Evolutionary conservation across 345 rosid genomes (phyloP), one percentile per base, ranked within the genome.

Genomic region (Jatropha curcas): DNA sequence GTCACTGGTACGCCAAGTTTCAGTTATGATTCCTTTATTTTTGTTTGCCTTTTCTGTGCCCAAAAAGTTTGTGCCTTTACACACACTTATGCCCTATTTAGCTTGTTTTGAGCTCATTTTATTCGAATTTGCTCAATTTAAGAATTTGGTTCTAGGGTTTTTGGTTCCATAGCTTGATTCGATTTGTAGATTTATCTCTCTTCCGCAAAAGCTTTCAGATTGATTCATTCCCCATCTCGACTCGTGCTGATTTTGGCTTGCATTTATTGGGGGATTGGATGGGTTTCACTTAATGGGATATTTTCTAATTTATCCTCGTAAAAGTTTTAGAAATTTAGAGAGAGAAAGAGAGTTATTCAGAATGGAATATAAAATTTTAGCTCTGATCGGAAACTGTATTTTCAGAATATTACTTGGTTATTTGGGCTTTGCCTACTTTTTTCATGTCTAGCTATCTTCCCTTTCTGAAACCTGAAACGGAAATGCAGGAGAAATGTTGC

Each of bases 1-100:
- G 39, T 55, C 59, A 55, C 79, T 70, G 79, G 79, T 76, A 70
- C 71, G 74, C 70, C 68, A 41, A 51, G 53, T 70, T 24, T 62
- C 33, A 30, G 45, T 30, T 52, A n/a, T 43, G 30, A 41, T 37
- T 31, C 43, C 37, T 25, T 13, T 55, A 12, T 27, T 39, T 25
- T 27, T 31, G 11, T 19, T 60, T 27, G 33, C 28, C 30, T 46
- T 16, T 46, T 43, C 59, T 24, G 22, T 30, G 55, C 41, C 67
- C 34, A 8, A 30, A 51, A 74, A 16, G 25, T 19, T 25, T 48
- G 20, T 58, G 7, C 8, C 71, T 68, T 27, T 60, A 5, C 60
- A 30, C 34, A n/a, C n/a, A n/a, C n/a, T n/a, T 46, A 68, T 39
- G 39, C 56, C 68, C 34, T 37, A 37, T 68, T 68, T 22, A 34